phyloP scores from a whole-genome alignment of 257 asterid species.

The Schizonepeta tenuifolia region DNA sequence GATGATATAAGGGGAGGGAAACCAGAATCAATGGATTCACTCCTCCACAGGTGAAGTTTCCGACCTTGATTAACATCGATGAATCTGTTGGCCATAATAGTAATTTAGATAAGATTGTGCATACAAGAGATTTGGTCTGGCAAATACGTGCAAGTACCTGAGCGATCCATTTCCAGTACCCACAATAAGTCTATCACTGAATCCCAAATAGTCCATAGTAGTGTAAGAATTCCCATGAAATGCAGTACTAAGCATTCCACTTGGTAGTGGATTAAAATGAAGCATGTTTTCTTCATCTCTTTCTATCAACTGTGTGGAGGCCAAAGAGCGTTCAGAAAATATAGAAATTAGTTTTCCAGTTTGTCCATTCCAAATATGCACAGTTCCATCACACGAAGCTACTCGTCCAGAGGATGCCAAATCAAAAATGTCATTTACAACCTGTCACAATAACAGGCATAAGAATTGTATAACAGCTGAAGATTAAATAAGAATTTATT shows the following conservation, averaged over 20 bases:
- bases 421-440: slow-evolving; percentile 79
- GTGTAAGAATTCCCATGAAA: slow-evolving; percentile 88
- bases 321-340: slow-evolving; percentile 73
- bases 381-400: slow-evolving; percentile 98
- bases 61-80: slow-evolving; percentile 85
- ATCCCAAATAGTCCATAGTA: slow-evolving; percentile 81
- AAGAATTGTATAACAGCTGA: slow-evolving; percentile 15
- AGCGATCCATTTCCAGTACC: slow-evolving; percentile 97
- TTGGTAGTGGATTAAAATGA: slow-evolving; percentile 72
- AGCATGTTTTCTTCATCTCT: slow-evolving; percentile 76
- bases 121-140: slow-evolving; percentile 5
- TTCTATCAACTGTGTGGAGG: slow-evolving; percentile 51
- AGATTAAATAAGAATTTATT: not conserved
- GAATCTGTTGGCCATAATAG: slow-evolving; percentile 59
- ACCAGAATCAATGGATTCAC: slow-evolving; percentile 65
- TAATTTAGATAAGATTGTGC: slow-evolving; percentile 27
- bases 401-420: slow-evolving; percentile 83
- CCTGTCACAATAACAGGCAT: slow-evolving; percentile 50
- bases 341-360: slow-evolving; percentile 74
- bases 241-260: slow-evolving; percentile 77
- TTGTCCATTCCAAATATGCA: slow-evolving; percentile 95
- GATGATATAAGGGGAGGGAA: slow-evolving; percentile 87
- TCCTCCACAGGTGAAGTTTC: slow-evolving; percentile 93
- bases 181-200: slow-evolving; percentile 63
- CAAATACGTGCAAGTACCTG: slow-evolving; percentile 56